These are phyloP conservation scores for Pythium guiyangense DNA, from an alignment of 352 stramenopile genomes.

Conservation along the genomic window DNA sequence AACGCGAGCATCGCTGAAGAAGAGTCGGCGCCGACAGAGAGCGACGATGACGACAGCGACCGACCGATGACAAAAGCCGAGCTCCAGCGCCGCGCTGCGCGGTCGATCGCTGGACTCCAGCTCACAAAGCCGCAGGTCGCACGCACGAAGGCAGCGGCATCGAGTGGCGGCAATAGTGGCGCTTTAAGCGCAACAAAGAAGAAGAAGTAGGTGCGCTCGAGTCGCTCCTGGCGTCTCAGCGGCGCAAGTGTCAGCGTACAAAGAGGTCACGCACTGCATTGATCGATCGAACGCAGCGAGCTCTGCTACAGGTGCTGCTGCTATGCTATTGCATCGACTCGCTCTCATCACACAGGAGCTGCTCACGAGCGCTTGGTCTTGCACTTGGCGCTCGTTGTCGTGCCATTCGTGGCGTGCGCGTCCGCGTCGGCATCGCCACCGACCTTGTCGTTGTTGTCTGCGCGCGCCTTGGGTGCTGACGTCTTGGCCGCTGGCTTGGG, in stretches of 20 bases:
- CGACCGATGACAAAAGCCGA: conserved; percentile 58
- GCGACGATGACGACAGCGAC: conserved; percentile 63
- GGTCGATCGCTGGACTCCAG: conserved; percentile 46
- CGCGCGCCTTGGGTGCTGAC: too few species aligned
- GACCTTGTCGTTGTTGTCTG: too few species aligned
- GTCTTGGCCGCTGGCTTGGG: too few species aligned
- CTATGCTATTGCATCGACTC: not conserved
- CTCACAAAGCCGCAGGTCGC: conserved; percentile 36
- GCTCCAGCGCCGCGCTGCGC: conserved; percentile 52
- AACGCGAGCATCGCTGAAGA: conserved; percentile 41
- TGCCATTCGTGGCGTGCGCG: not conserved
- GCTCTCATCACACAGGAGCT: not conserved
- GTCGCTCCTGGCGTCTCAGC: too few species aligned
- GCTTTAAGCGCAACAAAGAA: conserved; percentile 21
- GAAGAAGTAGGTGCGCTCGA: conserved; percentile 23
- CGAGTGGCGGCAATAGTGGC: not conserved
- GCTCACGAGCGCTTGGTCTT: not conserved
- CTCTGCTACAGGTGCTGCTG: not conserved
- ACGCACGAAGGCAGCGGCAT: conserved; percentile 17
- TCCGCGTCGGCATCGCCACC: too few species aligned
- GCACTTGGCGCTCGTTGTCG: not conserved
- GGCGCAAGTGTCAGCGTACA: too few species aligned
- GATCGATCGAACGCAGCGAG: not conserved
- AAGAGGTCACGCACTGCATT: not conserved
- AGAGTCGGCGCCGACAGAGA: conserved; percentile 29